phyloP scores from a whole-genome alignment of 1,139 yeast genomes.

The Eremothecium gossypii region DNA sequence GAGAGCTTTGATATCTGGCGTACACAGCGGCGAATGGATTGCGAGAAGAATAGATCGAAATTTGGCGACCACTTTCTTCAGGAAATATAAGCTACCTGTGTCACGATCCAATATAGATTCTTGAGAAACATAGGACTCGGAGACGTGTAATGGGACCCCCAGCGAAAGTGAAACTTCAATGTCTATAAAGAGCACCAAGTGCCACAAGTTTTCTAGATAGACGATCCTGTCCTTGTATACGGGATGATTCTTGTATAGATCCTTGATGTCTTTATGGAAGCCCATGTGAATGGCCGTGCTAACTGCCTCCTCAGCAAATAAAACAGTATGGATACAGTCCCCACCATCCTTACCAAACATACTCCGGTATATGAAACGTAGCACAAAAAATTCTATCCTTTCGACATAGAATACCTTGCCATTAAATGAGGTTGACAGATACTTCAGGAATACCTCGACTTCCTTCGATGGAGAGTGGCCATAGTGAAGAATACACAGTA shows the following conservation, averaged over 20 bases:
- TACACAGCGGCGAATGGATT: slow-evolving; percentile 4
- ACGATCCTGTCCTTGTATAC: slow-evolving; percentile 5
- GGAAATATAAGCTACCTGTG: slow-evolving; percentile 2
- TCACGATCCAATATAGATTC: slow-evolving; percentile 2
- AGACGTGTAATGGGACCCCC: slow-evolving; percentile 20
- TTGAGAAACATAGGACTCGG: slow-evolving; percentile 11
- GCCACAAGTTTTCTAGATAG: slow-evolving; percentile 18
- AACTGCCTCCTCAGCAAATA: slow-evolving; percentile 17
- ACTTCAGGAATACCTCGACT: slow-evolving; percentile 14
- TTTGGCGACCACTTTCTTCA: slow-evolving; percentile 5
- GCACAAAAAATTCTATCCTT: slow-evolving; percentile 20
- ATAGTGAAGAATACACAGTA: slow-evolving; percentile 9
- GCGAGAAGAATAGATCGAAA: slow-evolving; percentile 5
- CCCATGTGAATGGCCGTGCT: slow-evolving; percentile 13
- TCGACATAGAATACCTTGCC: slow-evolving; percentile 13
- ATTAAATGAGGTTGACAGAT: slow-evolving; percentile 13
- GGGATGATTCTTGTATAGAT: slow-evolving; percentile 4
- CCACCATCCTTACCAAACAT: slow-evolving; percentile 20
- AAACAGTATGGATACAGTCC: slow-evolving; percentile 22
- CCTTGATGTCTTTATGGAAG: slow-evolving; percentile 8
- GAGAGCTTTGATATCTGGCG: slow-evolving; percentile 8
- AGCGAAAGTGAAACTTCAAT: slow-evolving; percentile 19
- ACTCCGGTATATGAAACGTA: slow-evolving; percentile 16
- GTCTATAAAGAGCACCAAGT: slow-evolving; percentile 23
- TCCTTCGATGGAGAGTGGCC: slow-evolving; percentile 5